Percentiles rank a stretch among this genome's conserved stretches.
Conservation (phyloP, 768 basidiomycete species). For the Xerocomellus intermedius region DNA sequence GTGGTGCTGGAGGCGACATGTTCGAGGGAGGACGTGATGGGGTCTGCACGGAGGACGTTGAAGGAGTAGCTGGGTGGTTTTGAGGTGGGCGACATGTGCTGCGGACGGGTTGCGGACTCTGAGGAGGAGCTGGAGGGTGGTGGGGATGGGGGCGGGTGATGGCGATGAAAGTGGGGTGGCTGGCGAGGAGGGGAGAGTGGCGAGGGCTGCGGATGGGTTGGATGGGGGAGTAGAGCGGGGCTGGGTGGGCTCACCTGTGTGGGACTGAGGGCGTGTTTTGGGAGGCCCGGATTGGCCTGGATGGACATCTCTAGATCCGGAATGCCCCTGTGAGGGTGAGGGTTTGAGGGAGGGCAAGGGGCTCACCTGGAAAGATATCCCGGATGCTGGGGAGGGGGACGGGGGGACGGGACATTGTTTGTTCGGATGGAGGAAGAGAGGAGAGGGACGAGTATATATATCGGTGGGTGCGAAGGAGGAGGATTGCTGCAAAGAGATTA, state of each 20-base stretch:
- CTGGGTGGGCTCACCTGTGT: conserved; percentile 4
- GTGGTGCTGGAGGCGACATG: conserved; percentile 45
- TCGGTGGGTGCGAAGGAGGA: conserved; percentile 1
- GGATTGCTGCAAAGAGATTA: conserved; percentile 8
- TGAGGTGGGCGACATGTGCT: conserved; percentile 11
- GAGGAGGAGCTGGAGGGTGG: conserved; percentile 31
- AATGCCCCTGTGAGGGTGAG: conserved; percentile 6
- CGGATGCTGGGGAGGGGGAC: conserved; percentile 49
- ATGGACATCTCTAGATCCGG: conserved; percentile 23
- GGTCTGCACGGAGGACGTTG: conserved; percentile 46
- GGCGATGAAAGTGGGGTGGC: conserved; percentile 5
- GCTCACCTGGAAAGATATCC: conserved; percentile 55
- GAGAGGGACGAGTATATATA: conserved; percentile 13
- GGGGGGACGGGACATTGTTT: conserved; percentile 24
- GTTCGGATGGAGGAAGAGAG: neutral
- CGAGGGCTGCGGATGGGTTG: neutral
- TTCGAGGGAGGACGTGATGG: conserved; percentile 40
- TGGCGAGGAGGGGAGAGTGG: neutral
- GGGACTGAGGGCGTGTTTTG: neutral
- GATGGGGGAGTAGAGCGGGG: conserved; percentile 5
- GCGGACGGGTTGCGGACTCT: conserved; percentile 24
- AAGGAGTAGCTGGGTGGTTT: conserved; percentile 35
- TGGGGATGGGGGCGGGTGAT: conserved; percentile 19
- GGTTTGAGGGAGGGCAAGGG: neutral
- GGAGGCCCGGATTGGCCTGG: conserved; percentile 1